A percentile compares a stretch with the other conserved stretches of the same genome.
Evolutionary conservation across 176 grass and related monocot genomes (phyloP).

Genomic region (Thalia dealbata): DNA sequence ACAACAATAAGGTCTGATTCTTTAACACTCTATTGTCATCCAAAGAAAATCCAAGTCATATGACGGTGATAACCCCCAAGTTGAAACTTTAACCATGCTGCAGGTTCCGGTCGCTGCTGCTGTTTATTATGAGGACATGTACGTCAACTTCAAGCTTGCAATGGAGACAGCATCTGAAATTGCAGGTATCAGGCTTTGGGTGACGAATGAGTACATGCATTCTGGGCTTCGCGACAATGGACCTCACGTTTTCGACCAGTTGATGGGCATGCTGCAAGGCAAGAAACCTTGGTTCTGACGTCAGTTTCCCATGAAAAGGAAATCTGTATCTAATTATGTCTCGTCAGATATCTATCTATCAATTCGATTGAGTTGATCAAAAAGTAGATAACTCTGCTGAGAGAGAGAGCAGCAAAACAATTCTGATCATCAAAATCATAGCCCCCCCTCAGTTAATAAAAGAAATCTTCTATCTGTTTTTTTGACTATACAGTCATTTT

Average conservation of each 20-base stretch:
- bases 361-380: too few species aligned
- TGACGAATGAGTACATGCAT: slow-evolving; percentile 95
- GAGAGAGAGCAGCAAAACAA: too few species aligned
- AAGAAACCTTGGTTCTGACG: slow-evolving; percentile 60
- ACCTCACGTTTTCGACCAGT: slow-evolving; percentile 57
- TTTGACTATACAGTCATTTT: too few species aligned
- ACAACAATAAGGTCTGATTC: slow-evolving; percentile 61
- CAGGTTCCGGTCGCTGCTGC: slow-evolving; percentile 77
- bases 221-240: slow-evolving; percentile 62
- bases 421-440: too few species aligned
- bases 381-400: too few species aligned
- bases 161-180: slow-evolving; percentile 80
- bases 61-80: too few species aligned
- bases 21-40: not conserved
- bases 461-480: too few species aligned
- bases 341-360: too few species aligned
- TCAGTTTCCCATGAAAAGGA: not conserved
- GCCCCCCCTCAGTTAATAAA: too few species aligned
- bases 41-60: not conserved
- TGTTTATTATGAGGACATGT: slow-evolving; percentile 96
- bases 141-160: slow-evolving; percentile 83
- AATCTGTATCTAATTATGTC: too few species aligned
- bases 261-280: slow-evolving; percentile 56
- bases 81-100: slow-evolving; percentile 4
- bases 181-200: slow-evolving; percentile 60